Evolutionary conservation across 805 yeast genomes (phyloP).

Genomic region (Hyphopichia homilentoma): DNA sequence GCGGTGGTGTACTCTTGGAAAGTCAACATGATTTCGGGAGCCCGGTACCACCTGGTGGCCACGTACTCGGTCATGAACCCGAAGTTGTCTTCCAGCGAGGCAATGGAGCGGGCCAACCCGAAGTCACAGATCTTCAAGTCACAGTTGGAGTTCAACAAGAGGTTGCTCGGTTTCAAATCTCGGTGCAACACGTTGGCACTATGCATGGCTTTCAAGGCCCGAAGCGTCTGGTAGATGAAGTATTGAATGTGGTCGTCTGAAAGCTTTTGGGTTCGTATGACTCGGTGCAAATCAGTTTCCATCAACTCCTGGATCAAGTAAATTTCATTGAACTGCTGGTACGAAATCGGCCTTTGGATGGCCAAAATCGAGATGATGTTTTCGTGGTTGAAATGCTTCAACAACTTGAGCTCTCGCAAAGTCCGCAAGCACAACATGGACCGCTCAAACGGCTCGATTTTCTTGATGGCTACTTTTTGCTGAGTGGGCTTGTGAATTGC

Average conservation of each 20-base stretch:
- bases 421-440: conserved; percentile 88
- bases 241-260: conserved; percentile 94
- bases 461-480: conserved; percentile 91
- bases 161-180: conserved; percentile 86
- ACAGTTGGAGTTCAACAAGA: conserved; percentile 85
- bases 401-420: conserved; percentile 79
- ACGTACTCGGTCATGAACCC: conserved; percentile 95
- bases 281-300: conserved; percentile 85
- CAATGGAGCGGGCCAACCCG: conserved; percentile 75
- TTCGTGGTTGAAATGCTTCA: conserved; percentile 90
- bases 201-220: conserved; percentile 89
- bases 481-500: conserved; percentile 84
- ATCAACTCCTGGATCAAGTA: conserved; percentile 83
- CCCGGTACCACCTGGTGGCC: conserved; percentile 97
- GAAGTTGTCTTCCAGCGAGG: conserved; percentile 60
- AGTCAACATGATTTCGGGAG: conserved; percentile 96
- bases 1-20: conserved; percentile 92
- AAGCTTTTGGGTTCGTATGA: conserved; percentile 74
- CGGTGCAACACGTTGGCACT: conserved; percentile 93
- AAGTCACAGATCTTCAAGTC: conserved; percentile 93
- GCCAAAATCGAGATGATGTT: conserved; percentile 88
- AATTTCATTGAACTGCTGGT: conserved; percentile 78
- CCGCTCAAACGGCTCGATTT: conserved; percentile 88
- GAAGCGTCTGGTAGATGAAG: conserved; percentile 83
- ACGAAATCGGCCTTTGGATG: conserved; percentile 77